Base-by-base conservation (phyloP, 2,329 filamentous ascomycete species). In the Venturia effusa region DNA sequence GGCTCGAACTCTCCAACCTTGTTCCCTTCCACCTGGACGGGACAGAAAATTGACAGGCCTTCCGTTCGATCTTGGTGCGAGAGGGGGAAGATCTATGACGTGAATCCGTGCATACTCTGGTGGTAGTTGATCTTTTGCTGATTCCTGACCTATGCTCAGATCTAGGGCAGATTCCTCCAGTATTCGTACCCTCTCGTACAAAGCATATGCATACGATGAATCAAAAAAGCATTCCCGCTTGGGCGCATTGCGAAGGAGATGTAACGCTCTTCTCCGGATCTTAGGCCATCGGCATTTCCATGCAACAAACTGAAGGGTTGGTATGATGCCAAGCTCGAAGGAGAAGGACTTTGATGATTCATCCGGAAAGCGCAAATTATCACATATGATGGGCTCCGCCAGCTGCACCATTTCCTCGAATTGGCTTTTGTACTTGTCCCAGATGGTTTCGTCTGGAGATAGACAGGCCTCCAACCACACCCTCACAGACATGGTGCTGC, bases 241-340 rank as follows among this genome's bases (percentile, higher is more conserved):
- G 22, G 60, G 60, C 6, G 19, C 30, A 22, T 51, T 22, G 24
- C 60, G 60, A 19, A 62, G 60, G 15, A 62, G 32, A 11, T 43
- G 17, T 1, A 62, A 40, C n/a, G 40, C 60, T 27, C 34, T 27
- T 39, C 40, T 22, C 32, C 60, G 60, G 32, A 62, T 48, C 22
- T 62, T 39, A 24, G 60, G 60, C 19, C 40, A 61, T 27, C 40
- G 60, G 30, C 60, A 62, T 45, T 51, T 43, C 60, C 40, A 62
- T 24, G 30, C 40, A 10, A 51, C 40, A 22, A 62, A 62, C 22
- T 62, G 60, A 27, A 62, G 60, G 19, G 40, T 37, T 39, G 60
- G 60, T 15, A 62, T 54, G 34, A 22, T 22, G 6, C 60, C 60
- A 3, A 62, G 24, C 39, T 62, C 60, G 27, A 61, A 61, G n/a